Conservation (phyloP, 2,329 filamentous ascomycete genomes). For the Fusarium praegraminearum region DNA sequence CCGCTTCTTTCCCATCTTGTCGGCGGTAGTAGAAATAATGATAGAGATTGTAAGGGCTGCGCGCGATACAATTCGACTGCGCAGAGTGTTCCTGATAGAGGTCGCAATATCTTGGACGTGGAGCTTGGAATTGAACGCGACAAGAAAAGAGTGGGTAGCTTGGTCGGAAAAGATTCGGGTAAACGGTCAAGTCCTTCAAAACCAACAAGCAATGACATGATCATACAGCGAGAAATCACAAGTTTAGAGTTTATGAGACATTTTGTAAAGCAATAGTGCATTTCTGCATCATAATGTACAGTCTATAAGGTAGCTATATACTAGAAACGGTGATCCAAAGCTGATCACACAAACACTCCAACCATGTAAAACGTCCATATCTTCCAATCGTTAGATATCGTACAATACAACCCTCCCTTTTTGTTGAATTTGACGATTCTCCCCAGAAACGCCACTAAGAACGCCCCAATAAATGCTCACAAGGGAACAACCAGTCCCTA, state of each 20-base stretch:
- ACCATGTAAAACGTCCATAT: constrained; percentile 16
- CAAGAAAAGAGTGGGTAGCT: constrained; percentile 46
- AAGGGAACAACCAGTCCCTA: constrained; percentile 8
- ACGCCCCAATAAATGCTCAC: constrained; percentile 39
- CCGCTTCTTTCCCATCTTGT: constrained; percentile 87
- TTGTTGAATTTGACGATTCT: constrained; percentile 11
- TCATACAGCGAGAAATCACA: not conserved
- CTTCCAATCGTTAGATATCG: constrained; percentile 32
- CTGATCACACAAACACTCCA: not conserved
- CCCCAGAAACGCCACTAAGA: constrained; percentile 19
- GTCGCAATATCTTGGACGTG: constrained; percentile 38
- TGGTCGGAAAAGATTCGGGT: constrained; percentile 46
- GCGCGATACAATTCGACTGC: constrained; percentile 28
- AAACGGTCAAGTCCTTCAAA: constrained; percentile 6
- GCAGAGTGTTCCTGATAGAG: constrained; percentile 35
- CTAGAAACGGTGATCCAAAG: constrained; percentile 8
- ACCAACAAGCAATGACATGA: not conserved
- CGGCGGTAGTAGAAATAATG: not conserved
- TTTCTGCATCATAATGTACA: constrained; percentile 31
- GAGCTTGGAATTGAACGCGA: constrained; percentile 44
- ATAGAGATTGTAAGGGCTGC: not conserved
- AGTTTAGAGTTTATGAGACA: fast-evolving
- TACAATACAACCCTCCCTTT: constrained; percentile 3
- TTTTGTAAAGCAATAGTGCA: not conserved
- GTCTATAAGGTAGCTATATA: constrained; percentile 31